Base-by-base conservation (phyloP, 805 yeast species). In the Torulaspora quercuum region DNA sequence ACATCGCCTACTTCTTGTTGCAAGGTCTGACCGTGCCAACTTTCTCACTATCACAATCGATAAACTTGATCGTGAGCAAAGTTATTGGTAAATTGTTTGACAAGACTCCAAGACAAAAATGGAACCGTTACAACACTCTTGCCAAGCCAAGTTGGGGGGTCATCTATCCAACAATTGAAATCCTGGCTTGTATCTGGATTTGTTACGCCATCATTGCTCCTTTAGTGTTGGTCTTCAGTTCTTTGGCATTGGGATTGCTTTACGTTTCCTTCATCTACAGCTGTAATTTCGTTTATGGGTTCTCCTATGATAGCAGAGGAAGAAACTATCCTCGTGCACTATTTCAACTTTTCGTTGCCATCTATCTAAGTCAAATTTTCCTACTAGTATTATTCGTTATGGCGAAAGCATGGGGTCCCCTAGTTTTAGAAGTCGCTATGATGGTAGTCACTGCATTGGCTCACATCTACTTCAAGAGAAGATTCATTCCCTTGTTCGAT, bases 21-120 rank as follows among this genome's bases (percentile, higher is more conserved):
- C 85, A 81, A 64, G 97, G 96, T 38, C 68, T 90, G 47, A 67
- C 88, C 3, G 67, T 81, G 33, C 78, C 94, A 23, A 78, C 89
- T n/a, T 86, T 85, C 44, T 67, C 78, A 21, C 62, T 92, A 35
- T 71, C 85, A 41, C 96, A 87, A 64, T 61, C 86, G 37, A 88
- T 80, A 25, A 75, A 79, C 2, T 68, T 92, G 52, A 70, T 84
- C 36, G 67, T 89, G 46, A 79, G 83, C 35, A 79, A 82, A 55
- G 65, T 82, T 23, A 67, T 89, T 41, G 85, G 92, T 19, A 68
- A 67, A 46, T 42, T 87, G 14, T 71, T 92, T 43, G 95, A 88
- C 59, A 72, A 74, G 36, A 87, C 97, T 5, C 97, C 97, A 44
- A 79, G 97, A 65, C 80, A 86, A 64, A 84, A 82, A 67, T 90